Evolutionary conservation across 176 grass and related monocot genomes (phyloP), one percentile per base, ranked within the genome.

Genomic region (Musa itinerans): DNA sequence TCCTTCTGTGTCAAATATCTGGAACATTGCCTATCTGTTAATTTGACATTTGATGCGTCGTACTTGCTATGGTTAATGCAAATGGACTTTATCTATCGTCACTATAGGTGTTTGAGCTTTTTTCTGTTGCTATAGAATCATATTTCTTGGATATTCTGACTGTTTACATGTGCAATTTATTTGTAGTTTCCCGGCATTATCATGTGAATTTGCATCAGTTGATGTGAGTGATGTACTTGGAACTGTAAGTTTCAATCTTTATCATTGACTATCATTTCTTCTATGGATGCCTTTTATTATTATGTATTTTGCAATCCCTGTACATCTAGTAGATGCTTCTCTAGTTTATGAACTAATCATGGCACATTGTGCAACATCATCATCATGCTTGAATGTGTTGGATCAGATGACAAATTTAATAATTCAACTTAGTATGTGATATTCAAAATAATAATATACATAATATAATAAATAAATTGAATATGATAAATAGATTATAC

Each of bases 131-230:
- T 71, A 19, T 22, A n/a, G 12, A n/a, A 23, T 25, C 10, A 26
- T 81, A 83, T 57, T 81, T 73, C 72, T 74, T 66, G 5, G 16
- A 8, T 53, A 52, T 63, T 77, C 22, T 51, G 49, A 52, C 16
- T 15, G 16, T 62, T 68, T 50, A 26, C 16, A 59, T 56, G 14
- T 71, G 62, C 61, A 49, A 50, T 17, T 74, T 49, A 68, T 85
- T 87, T 89, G 73, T 80, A 99, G 96, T 80, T 99, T 99, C 80
- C 91, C 96, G 59, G 88, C 96, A 64, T 89, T 99, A 67, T 99
- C 96, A 64, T 99, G 96, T 75, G 96, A 99, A 89, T 94, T 99
- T 81, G 96, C 88, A 84, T 92, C 88, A 24, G 96, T 99, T 55
- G 96, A 99, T 76, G 86, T 99, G 80, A 89, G 89, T 81, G 91